Conservation (phyloP, 345 rosid genomes). For the Trapa bicornis region DNA sequence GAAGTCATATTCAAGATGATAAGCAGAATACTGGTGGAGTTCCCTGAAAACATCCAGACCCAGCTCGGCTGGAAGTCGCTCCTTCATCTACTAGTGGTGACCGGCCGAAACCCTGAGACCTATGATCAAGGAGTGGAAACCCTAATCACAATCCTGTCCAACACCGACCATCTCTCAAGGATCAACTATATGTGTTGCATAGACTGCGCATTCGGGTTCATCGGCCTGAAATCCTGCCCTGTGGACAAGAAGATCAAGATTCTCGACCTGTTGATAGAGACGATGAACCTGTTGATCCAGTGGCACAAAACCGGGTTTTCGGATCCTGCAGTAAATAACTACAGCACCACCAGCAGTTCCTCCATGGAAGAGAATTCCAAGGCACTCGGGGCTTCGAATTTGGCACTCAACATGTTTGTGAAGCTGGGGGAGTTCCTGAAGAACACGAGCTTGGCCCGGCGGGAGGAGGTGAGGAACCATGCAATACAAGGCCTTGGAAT, state of each 20-base stretch:
- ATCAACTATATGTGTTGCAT: conserved; percentile 53
- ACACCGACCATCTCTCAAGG: conserved; percentile 29
- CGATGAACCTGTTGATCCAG: conserved; percentile 36
- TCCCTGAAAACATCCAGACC: conserved; percentile 49
- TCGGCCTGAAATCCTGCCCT: conserved; percentile 58
- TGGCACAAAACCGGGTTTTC: conserved; percentile 37
- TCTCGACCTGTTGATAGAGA: conserved; percentile 58
- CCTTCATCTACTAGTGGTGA: conserved; percentile 52
- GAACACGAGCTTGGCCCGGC: conserved; percentile 61
- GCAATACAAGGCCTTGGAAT: conserved; percentile 41
- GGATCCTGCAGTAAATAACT: conserved; percentile 25
- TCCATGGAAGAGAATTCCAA: conserved; percentile 42
- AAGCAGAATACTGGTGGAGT: conserved; percentile 47
- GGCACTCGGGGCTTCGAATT: conserved; percentile 20
- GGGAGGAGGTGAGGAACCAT: conserved; percentile 76
- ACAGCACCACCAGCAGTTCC: conserved; percentile 36
- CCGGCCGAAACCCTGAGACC: conserved; percentile 61
- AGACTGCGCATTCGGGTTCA: conserved; percentile 75
- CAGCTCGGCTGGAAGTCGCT: conserved; percentile 73
- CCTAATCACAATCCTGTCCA: conserved; percentile 48
- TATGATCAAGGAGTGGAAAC: conserved; percentile 67
- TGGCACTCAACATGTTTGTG: conserved; percentile 39
- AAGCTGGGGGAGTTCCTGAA: conserved; percentile 74
- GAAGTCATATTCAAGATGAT: conserved; percentile 45
- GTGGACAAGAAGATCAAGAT: conserved; percentile 58